These are phyloP conservation scores for Corylus heterophylla DNA, from an alignment of 306 rosid species.

Conservation along the genomic window DNA sequence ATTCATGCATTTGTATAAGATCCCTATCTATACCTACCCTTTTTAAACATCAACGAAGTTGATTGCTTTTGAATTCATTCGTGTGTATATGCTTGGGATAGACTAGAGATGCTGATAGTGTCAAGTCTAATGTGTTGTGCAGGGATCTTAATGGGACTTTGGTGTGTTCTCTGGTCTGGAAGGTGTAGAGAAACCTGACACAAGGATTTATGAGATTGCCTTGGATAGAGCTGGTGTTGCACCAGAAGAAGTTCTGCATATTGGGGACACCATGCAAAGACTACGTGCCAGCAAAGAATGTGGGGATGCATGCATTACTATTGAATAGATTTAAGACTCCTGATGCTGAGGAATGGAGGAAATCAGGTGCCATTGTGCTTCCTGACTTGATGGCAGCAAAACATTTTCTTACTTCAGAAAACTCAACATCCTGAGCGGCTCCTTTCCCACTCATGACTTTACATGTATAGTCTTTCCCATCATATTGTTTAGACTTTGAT, in stretches of 20 bases:
- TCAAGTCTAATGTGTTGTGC: constrained; percentile 30
- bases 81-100: too few relatives aligned
- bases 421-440: constrained; percentile 35
- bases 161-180: constrained; percentile 94
- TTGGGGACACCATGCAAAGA: constrained; percentile 94
- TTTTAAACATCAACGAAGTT: too few relatives aligned
- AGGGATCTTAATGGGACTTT: constrained; percentile 98
- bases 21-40: too few relatives aligned
- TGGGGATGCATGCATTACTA: constrained; percentile 83
- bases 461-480: neutral
- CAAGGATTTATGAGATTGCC: constrained; percentile 75
- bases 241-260: constrained; percentile 70
- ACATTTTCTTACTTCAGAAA: constrained; percentile 63
- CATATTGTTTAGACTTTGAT: neutral
- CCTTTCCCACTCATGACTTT: constrained; percentile 8
- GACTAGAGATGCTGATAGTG: constrained; percentile 11
- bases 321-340: constrained; percentile 88
- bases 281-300: constrained; percentile 79
- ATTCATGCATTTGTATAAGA: too few relatives aligned
- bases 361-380: constrained; percentile 76
- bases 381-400: constrained; percentile 60
- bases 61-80: too few relatives aligned
- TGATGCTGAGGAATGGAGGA: constrained; percentile 79
- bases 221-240: constrained; percentile 75
- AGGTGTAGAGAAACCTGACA: constrained; percentile 91